Evolutionary conservation across 805 yeast genomes (phyloP).

Genomic region (Peterozyma xylosa): DNA sequence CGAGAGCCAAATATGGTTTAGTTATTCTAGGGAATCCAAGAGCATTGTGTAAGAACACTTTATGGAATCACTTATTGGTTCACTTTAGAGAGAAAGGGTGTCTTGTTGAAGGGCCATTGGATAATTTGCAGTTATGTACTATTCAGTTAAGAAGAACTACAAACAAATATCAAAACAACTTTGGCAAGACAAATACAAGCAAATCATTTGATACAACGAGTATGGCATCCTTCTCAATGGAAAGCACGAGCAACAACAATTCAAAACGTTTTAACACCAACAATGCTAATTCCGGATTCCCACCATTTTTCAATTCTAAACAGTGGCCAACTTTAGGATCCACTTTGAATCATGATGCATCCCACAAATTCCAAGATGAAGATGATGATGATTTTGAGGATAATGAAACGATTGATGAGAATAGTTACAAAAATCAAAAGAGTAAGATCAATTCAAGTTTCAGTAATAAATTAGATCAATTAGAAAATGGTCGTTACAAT

Average conservation of each 20-base stretch:
- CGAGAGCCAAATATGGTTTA: slow-evolving; percentile 81
- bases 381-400: slow-evolving; percentile 3
- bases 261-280: slow-evolving; percentile 8
- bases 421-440: not conserved
- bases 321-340: slow-evolving; percentile 11
- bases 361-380: not conserved
- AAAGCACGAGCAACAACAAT: slow-evolving; percentile 15
- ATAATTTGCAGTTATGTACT: slow-evolving; percentile 65
- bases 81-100: slow-evolving; percentile 83
- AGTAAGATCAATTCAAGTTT: slow-evolving; percentile 19
- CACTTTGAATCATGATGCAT: slow-evolving; percentile 1
- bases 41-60: slow-evolving; percentile 56
- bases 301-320: slow-evolving; percentile 16
- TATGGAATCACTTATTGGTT: slow-evolving; percentile 73
- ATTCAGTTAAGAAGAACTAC: slow-evolving; percentile 38
- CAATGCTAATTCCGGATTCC: slow-evolving; percentile 4
- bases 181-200: slow-evolving; percentile 1
- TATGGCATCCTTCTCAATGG: slow-evolving; percentile 27
- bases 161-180: not conserved
- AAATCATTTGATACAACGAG: slow-evolving; percentile 27
- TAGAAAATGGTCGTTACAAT: slow-evolving; percentile 9
- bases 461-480: slow-evolving; percentile 18
- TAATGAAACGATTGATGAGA: slow-evolving; percentile 5
- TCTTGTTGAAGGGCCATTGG: slow-evolving; percentile 84
- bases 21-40: slow-evolving; percentile 80